Evolutionary conservation across 164 flowering plant species (phyloP).

Genomic region (Vitis riparia): DNA sequence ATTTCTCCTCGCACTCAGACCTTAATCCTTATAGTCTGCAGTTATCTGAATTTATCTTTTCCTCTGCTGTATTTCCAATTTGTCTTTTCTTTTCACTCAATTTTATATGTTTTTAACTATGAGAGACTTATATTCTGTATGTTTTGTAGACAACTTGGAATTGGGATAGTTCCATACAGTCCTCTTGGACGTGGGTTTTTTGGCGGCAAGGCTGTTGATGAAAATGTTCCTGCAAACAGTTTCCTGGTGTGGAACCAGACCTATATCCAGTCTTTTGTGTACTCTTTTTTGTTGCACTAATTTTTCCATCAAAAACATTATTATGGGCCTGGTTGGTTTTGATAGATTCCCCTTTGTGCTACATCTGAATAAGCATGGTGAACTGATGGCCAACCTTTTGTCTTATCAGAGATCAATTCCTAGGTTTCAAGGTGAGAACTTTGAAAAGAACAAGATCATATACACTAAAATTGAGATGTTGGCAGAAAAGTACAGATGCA

Average conservation of each 20-base stretch:
- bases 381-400: not conserved
- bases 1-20: no score
- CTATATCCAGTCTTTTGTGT: not conserved
- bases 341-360: not conserved
- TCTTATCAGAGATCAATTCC: conserved; percentile 12
- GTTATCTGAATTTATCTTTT: no score
- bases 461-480: conserved; percentile 22
- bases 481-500: conserved; percentile 33
- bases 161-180: conserved; percentile 30
- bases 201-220: conserved; percentile 24
- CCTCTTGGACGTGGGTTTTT: conserved; percentile 43
- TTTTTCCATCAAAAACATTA: not conserved
- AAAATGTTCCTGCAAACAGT: conserved; percentile 10
- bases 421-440: conserved; percentile 30
- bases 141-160: not conserved
- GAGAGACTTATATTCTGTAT: not conserved
- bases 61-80: no score
- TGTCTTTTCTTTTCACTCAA: not conserved
- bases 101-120: not conserved
- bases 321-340: no score
- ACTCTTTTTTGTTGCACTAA: no score
- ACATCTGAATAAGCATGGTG: not conserved
- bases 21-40: no score
- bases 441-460: conserved; percentile 28
- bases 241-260: conserved; percentile 8